Evolutionary conservation across 1,284 basidiomycete species (phyloP).

Genomic region (Puccinia triticina): DNA sequence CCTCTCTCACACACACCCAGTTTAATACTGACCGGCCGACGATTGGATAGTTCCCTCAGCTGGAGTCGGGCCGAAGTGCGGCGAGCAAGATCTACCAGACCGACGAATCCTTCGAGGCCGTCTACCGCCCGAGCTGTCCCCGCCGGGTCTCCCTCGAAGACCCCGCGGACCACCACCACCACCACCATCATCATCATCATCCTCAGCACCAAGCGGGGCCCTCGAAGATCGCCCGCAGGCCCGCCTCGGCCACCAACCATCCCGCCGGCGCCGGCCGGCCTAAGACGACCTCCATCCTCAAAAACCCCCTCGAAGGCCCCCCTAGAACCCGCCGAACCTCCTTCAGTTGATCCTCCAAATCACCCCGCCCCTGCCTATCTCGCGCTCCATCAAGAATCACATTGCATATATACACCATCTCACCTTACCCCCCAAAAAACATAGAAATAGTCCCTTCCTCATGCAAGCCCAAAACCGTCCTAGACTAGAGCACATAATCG

Average conservation of each 20-base stretch:
- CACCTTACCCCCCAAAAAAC: no score
- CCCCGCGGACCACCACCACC: not conserved
- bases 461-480: no score
- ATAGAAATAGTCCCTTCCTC: no score
- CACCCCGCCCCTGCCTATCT: no score
- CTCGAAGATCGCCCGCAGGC: not conserved
- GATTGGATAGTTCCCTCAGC: not conserved
- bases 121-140: slow-evolving; percentile 14
- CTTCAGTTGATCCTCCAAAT: slow-evolving; percentile 2
- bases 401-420: no score
- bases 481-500: no score
- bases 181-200: no score
- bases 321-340: slow-evolving; percentile 1
- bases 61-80: slow-evolving; percentile 13
- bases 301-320: slow-evolving; percentile 1
- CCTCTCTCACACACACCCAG: not conserved
- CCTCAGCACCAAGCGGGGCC: not conserved
- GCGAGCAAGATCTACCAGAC: slow-evolving; percentile 9
- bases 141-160: not conserved
- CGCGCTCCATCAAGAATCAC: no score
- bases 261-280: not conserved
- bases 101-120: slow-evolving; percentile 2
- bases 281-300: slow-evolving; percentile 4
- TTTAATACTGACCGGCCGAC: no score
- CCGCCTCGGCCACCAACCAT: not conserved